Evolutionary conservation across 805 yeast species (phyloP).

Genomic region (Candida adriatica): DNA sequence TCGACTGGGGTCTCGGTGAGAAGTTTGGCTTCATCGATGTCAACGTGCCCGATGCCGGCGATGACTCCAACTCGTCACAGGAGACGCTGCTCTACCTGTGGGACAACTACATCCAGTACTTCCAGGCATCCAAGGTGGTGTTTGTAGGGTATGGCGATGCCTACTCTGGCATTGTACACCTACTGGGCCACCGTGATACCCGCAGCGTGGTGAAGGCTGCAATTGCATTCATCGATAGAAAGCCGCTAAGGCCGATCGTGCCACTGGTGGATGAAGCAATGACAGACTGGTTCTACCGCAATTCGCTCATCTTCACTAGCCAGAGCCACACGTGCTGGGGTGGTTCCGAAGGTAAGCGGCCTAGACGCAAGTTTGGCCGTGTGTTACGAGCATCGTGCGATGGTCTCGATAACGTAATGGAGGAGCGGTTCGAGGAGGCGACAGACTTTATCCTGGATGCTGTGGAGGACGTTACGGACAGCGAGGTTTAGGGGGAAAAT

Average conservation of each 20-base stretch:
- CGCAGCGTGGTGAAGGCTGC: slow-evolving; percentile 64
- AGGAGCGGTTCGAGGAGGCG: slow-evolving; percentile 80
- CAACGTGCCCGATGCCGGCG: slow-evolving; percentile 60
- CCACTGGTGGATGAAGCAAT: slow-evolving; percentile 86
- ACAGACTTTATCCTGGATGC: slow-evolving; percentile 78
- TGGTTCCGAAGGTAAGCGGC: slow-evolving; percentile 49
- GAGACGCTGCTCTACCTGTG: slow-evolving; percentile 74
- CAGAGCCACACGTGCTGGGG: slow-evolving; percentile 79
- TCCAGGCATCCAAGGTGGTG: slow-evolving; percentile 61
- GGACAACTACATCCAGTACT: slow-evolving; percentile 84
- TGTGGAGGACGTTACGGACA: slow-evolving; percentile 58
- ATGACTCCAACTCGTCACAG: slow-evolving; percentile 57
- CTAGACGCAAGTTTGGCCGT: slow-evolving; percentile 87
- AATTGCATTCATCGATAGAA: slow-evolving; percentile 61
- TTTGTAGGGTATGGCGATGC: slow-evolving; percentile 90
- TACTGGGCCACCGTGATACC: slow-evolving; percentile 74
- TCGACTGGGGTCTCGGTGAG: slow-evolving; percentile 56
- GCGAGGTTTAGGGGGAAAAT: no score
- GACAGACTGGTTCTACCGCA: slow-evolving; percentile 86
- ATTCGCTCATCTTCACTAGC: slow-evolving; percentile 77
- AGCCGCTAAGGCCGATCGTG: slow-evolving; percentile 68
- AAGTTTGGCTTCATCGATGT: slow-evolving; percentile 81
- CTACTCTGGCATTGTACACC: slow-evolving; percentile 77
- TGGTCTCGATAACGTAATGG: slow-evolving; percentile 68
- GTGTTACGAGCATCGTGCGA: slow-evolving; percentile 69